These are phyloP conservation scores for Erysimum cheiri DNA, from an alignment of 441 rosid species.

Conservation along the genomic window DNA sequence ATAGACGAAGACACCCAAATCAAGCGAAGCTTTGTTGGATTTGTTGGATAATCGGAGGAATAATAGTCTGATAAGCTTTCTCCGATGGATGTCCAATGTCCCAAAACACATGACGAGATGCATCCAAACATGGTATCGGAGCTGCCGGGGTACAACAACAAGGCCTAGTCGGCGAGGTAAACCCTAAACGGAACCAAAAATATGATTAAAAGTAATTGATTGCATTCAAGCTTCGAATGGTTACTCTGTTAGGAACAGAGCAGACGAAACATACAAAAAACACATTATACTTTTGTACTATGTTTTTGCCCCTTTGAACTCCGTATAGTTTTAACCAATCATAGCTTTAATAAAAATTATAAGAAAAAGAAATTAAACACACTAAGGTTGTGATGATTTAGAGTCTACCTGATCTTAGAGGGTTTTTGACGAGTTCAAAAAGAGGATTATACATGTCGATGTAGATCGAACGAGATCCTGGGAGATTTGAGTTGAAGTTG, in stretches of 20 bases:
- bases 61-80: constrained; percentile 41
- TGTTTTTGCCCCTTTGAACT: too few species aligned
- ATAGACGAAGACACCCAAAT: constrained; percentile 7
- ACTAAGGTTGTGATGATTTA: not conserved
- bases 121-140: constrained; percentile 36
- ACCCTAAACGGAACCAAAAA: constrained; percentile 28
- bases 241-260: too few species aligned
- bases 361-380: not conserved
- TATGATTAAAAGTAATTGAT: not conserved
- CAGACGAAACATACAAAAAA: not conserved
- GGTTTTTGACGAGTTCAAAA: constrained; percentile 30
- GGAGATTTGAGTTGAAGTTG: constrained; percentile 29
- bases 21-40: constrained; percentile 42
- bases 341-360: not conserved
- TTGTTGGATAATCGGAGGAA: constrained; percentile 39
- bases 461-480: constrained; percentile 31
- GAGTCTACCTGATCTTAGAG: constrained; percentile 27
- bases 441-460: constrained; percentile 45
- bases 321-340: not conserved
- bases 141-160: constrained; percentile 41
- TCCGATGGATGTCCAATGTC: constrained; percentile 44
- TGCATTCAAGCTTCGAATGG: too few species aligned
- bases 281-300: not conserved
- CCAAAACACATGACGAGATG: constrained; percentile 44
- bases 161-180: constrained; percentile 23